These are phyloP conservation scores for Cytospora piceicola DNA, from an alignment of 2,329 filamentous ascomycete species.

Conservation along the genomic window DNA sequence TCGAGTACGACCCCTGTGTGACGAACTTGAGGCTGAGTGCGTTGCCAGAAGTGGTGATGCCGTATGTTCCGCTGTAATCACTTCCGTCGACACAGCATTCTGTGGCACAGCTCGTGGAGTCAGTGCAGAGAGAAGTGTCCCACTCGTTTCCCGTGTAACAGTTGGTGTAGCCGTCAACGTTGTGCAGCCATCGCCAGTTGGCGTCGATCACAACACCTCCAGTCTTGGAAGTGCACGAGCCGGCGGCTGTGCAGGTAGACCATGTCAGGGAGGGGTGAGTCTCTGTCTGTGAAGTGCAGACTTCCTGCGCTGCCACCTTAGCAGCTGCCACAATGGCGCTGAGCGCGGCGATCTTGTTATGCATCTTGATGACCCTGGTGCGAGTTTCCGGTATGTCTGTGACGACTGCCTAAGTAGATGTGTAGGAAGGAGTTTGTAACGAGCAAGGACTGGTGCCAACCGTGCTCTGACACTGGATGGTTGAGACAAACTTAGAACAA, in stretches of 20 bases:
- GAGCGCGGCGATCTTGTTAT: slow-evolving; percentile 44
- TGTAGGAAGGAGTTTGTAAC: not conserved
- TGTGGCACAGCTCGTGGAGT: slow-evolving; percentile 52
- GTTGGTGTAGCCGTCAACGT: slow-evolving; percentile 50
- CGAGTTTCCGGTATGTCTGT: not conserved
- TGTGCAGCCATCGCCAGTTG: slow-evolving; percentile 64
- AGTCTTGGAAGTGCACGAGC: slow-evolving; percentile 50
- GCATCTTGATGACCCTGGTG: slow-evolving; percentile 29
- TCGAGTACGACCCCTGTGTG: slow-evolving; percentile 42
- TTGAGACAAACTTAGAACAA: not conserved
- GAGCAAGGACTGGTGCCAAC: not conserved
- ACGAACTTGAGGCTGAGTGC: slow-evolving; percentile 54
- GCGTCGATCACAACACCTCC: slow-evolving; percentile 50
- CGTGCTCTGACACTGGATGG: not conserved
- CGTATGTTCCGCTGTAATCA: slow-evolving; percentile 56
- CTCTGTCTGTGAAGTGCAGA: slow-evolving; percentile 50
- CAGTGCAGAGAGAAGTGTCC: slow-evolving; percentile 53
- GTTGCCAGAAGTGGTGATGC: slow-evolving; percentile 53
- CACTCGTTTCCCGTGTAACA: slow-evolving; percentile 54
- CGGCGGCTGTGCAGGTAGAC: slow-evolving; percentile 50
- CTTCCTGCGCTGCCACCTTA: slow-evolving; percentile 48
- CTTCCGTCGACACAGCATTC: slow-evolving; percentile 63
- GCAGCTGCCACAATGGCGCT: slow-evolving; percentile 48
- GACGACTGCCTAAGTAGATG: not conserved
- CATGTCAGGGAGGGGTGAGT: slow-evolving; percentile 57